These are phyloP conservation scores for Cercospora citrullina DNA, from an alignment of 2,329 filamentous ascomycete species.

Conservation along the genomic window DNA sequence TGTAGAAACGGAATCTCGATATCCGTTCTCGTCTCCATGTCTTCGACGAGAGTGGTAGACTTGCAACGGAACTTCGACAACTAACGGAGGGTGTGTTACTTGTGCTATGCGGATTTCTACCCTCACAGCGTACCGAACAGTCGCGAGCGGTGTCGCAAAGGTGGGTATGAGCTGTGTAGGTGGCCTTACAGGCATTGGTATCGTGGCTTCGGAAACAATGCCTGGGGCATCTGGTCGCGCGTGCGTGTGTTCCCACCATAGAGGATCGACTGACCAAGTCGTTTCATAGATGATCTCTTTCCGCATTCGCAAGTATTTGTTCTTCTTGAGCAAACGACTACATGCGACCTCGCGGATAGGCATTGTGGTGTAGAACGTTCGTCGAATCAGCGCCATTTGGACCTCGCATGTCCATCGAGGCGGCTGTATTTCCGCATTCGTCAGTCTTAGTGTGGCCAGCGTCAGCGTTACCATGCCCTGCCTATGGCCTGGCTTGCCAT, in stretches of 20 bases:
- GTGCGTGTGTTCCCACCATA: neutral
- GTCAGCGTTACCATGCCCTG: neutral
- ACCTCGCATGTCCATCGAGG: slow-evolving; percentile 9
- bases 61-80: neutral
- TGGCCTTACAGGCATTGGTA: neutral
- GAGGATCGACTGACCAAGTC: neutral
- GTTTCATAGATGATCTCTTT: neutral
- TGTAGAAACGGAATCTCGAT: neutral
- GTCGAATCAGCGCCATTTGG: slow-evolving; percentile 1
- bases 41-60: neutral
- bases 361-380: slow-evolving; percentile 2
- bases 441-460: neutral
- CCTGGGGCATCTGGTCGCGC: neutral
- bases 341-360: slow-evolving; percentile 5
- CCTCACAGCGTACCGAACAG: neutral
- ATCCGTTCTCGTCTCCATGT: neutral
- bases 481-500: neutral
- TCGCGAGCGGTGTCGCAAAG: neutral
- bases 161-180: neutral
- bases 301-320: neutral
- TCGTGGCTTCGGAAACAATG: neutral
- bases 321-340: neutral
- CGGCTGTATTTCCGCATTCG: neutral
- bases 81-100: neutral
- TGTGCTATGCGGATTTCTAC: neutral